These are phyloP conservation scores for Eucalyptus viminalis DNA, from an alignment of 345 rosid genomes.

Conservation along the genomic window DNA sequence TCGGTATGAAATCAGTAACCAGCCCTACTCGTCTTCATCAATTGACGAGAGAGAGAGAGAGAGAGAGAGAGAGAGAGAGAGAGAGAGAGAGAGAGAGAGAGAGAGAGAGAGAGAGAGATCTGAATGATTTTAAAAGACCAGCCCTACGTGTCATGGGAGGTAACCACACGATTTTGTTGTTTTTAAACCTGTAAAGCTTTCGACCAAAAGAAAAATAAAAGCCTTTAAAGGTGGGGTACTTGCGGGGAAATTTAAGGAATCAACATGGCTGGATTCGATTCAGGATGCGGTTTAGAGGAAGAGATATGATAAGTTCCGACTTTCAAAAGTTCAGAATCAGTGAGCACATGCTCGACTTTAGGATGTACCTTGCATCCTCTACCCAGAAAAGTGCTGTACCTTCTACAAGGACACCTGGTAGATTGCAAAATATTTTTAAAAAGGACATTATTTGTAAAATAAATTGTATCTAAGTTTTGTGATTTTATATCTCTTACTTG, in stretches of 20 bases:
- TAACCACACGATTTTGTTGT: background rate
- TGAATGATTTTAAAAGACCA: background rate
- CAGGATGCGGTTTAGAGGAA: background rate
- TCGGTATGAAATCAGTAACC: no score
- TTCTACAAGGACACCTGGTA: background rate
- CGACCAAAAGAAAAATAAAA: no score
- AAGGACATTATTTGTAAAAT: background rate
- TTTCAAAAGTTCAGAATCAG: background rate
- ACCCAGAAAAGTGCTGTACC: background rate
- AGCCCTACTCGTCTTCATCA: background rate
- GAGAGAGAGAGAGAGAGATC: background rate
- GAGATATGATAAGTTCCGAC: background rate
- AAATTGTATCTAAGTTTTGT: background rate
- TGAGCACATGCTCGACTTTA: background rate
- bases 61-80: background rate
- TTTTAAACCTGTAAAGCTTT: background rate
- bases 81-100: no score
- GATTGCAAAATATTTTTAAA: background rate
- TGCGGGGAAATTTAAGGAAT: background rate
- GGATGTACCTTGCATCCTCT: background rate
- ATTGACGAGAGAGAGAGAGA: no score
- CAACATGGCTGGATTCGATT: background rate
- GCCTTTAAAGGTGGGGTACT: background rate
- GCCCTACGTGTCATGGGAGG: background rate
- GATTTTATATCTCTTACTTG: background rate